Evolutionary conservation across 495 filamentous ascomycete genomes (phyloP).

Genomic region (Aspergillus saccharolyticus): DNA sequence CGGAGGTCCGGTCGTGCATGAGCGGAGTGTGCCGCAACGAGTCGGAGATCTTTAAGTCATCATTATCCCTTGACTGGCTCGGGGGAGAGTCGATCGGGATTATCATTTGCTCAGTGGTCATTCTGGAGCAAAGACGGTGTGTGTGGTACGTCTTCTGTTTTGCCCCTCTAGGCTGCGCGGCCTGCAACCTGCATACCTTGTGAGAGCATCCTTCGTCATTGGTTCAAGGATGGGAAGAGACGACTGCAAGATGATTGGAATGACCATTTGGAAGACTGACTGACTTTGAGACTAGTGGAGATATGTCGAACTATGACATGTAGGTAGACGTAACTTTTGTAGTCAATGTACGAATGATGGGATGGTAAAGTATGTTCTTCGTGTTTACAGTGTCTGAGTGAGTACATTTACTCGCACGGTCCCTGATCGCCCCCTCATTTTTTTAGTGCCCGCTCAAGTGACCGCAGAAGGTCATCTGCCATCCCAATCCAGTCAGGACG

Average conservation of each 20-base stretch:
- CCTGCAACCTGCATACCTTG: neutral
- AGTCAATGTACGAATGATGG: too few relatives aligned
- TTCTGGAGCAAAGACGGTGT: neutral
- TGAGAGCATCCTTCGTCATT: neutral
- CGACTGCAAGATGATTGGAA: neutral
- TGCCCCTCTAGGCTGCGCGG: neutral
- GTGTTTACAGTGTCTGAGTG: neutral
- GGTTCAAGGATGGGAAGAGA: neutral
- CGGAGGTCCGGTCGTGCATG: neutral
- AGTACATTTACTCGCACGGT: constrained; percentile 24
- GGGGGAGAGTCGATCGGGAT: neutral
- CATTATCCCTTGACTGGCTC: neutral
- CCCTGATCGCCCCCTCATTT: constrained; percentile 30
- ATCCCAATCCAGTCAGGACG: neutral
- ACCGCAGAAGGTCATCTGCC: constrained; percentile 36
- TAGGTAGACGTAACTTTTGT: too few relatives aligned
- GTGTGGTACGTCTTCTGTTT: neutral
- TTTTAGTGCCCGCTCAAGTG: constrained; percentile 33
- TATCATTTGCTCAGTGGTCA: neutral
- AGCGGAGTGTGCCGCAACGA: neutral
- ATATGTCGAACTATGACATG: too few relatives aligned
- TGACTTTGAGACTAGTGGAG: too few relatives aligned
- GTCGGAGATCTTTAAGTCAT: neutral
- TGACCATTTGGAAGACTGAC: too few relatives aligned
- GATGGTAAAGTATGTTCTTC: neutral